Evolutionary conservation across 345 rosid genomes (phyloP).

Genomic region (Hypericum androsaemum): DNA sequence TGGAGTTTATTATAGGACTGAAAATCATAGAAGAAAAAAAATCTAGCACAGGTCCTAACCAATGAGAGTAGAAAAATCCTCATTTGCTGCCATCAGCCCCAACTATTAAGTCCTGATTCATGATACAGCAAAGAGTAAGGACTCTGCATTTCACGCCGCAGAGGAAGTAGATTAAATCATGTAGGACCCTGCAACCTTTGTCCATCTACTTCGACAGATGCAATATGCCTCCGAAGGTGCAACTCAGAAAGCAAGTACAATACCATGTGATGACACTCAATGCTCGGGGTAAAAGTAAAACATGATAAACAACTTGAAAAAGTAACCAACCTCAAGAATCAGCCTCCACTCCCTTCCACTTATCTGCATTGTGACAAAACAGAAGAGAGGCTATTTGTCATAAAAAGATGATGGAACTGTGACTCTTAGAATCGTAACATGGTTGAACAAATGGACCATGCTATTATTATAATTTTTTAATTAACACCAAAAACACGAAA

Average conservation of each 20-base stretch:
- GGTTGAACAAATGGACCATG: no score
- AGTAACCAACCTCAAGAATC: conserved; percentile 61
- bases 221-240: neutral
- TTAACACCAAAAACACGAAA: no score
- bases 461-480: no score
- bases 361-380: conserved; percentile 30
- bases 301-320: conserved; percentile 3
- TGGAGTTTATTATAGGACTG: no score
- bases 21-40: no score
- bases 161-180: conserved; percentile 25
- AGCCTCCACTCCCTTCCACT: conserved; percentile 65
- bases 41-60: conserved; percentile 19
- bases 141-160: conserved; percentile 42
- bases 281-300: neutral
- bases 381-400: conserved; percentile 3
- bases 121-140: conserved; percentile 37
- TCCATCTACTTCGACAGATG: conserved; percentile 10
- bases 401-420: neutral
- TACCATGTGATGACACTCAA: neutral
- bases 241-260: conserved; percentile 3
- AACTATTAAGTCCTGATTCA: conserved; percentile 44
- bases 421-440: no score
- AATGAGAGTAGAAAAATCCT: conserved; percentile 40
- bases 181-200: conserved; percentile 14
- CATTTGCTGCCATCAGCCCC: conserved; percentile 36